Conservation (phyloP, 2,329 filamentous ascomycete genomes). For the Colletotrichum musicola region DNA sequence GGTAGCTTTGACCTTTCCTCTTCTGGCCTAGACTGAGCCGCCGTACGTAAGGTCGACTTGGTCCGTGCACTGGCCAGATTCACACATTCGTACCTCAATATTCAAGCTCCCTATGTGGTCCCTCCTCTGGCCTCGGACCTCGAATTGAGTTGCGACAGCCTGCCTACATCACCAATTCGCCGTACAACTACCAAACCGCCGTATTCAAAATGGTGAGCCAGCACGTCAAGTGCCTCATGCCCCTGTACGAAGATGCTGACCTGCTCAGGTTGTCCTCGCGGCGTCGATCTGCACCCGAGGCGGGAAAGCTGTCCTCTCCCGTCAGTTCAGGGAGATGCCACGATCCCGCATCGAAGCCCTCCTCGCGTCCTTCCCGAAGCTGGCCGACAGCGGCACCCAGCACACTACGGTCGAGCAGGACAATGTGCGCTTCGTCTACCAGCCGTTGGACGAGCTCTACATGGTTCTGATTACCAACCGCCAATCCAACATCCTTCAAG, state of each 20-base stretch:
- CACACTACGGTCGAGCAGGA: slow-evolving; percentile 99
- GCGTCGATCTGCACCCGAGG: slow-evolving; percentile 99
- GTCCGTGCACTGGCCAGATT: slow-evolving; percentile 42
- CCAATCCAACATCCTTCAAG: slow-evolving; percentile 98
- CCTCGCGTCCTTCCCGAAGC: slow-evolving; percentile 96
- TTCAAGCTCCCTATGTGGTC: slow-evolving; percentile 35
- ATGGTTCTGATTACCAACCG: slow-evolving; percentile 99
- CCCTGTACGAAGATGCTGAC: slow-evolving; percentile 23
- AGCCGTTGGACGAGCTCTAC: slow-evolving; percentile 98
- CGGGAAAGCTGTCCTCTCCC: slow-evolving; percentile 97
- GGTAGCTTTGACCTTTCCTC: slow-evolving; percentile 13
- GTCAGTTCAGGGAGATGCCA: slow-evolving; percentile 98
- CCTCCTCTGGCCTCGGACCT: slow-evolving; percentile 30
- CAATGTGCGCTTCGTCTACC: slow-evolving; percentile 99
- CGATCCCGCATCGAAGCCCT: slow-evolving; percentile 96
- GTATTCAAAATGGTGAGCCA: slow-evolving; percentile 37
- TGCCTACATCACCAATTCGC: slow-evolving; percentile 31
- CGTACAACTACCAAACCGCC: slow-evolving; percentile 16
- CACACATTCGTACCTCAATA: slow-evolving; percentile 41
- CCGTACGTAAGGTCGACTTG: slow-evolving; percentile 32
- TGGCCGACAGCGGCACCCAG: slow-evolving; percentile 94
- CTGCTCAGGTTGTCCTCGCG: slow-evolving; percentile 90
- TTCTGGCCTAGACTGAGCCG: slow-evolving; percentile 5
- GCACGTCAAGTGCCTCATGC: neutral
- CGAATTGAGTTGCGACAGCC: slow-evolving; percentile 38